Evolutionary conservation across 2,329 filamentous ascomycete genomes (phyloP), one percentile per base, ranked within the genome.

Genomic region (Pseudohalonectria lignicola): DNA sequence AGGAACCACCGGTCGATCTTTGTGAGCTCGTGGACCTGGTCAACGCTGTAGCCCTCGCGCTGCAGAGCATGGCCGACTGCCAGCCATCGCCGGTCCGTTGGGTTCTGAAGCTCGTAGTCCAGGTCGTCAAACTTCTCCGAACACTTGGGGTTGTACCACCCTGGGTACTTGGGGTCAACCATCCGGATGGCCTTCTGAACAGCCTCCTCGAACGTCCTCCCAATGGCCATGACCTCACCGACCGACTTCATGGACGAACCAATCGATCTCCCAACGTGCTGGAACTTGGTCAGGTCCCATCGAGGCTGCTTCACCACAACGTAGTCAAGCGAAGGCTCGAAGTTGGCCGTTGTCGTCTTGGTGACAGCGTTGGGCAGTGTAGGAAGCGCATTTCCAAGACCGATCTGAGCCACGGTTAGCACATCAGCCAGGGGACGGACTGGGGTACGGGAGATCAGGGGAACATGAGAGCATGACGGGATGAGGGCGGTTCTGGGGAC

Each of bases 201-300:
- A 13, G 87, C 94, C 67, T 98, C 92, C 64, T 98, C 92, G 52
- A 96, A 98, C 21, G 92, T 96, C 61, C 92, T 81, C 49, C 92
- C 92, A 53, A 98, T 96, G 47, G 92, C 92, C 92, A 98, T 98
- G 43, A 98, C 92, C 64, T 98, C 92, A 57, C 92, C 92, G 41
- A 98, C 88, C 18, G 88, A 95, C 70, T 96, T 98, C 92, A 98
- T 98, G 44, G 90, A 83, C 56, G 86, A 94, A 50, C 92, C 92
- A 56, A 98, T 96, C 55, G 94, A 85, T 44, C 92, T 83, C 71
- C 94, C 93, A 47, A 98, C 92, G 53, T 96, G 90, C 66, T 96
- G 90, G 73, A 98, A 98, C 69, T 98, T 98, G 70, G 85, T 79
- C 56, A 98, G 64, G 71, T 98, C 92, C 92, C 92, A 98, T 55